Conservation (phyloP, 116 monocot species). For the Trichopus zeylanicus region DNA sequence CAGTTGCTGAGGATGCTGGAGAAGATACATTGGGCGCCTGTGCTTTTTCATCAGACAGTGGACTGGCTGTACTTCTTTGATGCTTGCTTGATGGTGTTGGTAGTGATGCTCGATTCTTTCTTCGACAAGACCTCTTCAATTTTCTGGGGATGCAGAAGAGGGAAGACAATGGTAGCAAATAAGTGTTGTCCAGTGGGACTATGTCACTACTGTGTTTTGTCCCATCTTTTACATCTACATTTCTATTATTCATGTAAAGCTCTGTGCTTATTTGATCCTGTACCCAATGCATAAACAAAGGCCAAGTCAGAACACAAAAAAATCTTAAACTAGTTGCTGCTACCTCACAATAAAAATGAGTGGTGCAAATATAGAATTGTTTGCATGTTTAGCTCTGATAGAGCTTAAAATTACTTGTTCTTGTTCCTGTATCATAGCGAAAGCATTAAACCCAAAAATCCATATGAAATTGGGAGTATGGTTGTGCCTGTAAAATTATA, state of each 20-base stretch:
- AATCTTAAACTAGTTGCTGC: too few species aligned
- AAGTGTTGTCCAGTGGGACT: slow-evolving; percentile 21
- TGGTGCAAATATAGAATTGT: too few species aligned
- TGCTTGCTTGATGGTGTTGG: not conserved
- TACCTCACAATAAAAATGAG: too few species aligned
- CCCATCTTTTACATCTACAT: slow-evolving; percentile 3
- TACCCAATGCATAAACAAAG: not conserved
- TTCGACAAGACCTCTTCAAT: slow-evolving; percentile 13
- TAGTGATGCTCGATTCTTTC: slow-evolving; percentile 9
- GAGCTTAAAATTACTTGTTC: too few species aligned
- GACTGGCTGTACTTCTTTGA: slow-evolving; percentile 6
- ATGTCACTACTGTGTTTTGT: slow-evolving; percentile 1
- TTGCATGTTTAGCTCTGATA: too few species aligned
- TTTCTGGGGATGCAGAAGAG: slow-evolving; percentile 26
- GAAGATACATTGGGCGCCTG: slow-evolving; percentile 16
- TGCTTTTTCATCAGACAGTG: not conserved
- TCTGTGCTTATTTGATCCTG: slow-evolving; percentile 19
- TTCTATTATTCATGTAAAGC: not conserved
- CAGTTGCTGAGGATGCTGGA: too few species aligned
- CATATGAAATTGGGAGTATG: too few species aligned
- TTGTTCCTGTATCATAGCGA: too few species aligned
- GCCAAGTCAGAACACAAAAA: too few species aligned
- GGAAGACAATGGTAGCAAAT: slow-evolving; percentile 35
- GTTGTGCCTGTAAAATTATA: too few species aligned
- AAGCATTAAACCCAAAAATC: too few species aligned